A percentile compares a stretch with the other conserved stretches of the same genome.
Evolutionary conservation across 176 grass and related monocot species (phyloP).

Genomic region (Lolium multiflorum): DNA sequence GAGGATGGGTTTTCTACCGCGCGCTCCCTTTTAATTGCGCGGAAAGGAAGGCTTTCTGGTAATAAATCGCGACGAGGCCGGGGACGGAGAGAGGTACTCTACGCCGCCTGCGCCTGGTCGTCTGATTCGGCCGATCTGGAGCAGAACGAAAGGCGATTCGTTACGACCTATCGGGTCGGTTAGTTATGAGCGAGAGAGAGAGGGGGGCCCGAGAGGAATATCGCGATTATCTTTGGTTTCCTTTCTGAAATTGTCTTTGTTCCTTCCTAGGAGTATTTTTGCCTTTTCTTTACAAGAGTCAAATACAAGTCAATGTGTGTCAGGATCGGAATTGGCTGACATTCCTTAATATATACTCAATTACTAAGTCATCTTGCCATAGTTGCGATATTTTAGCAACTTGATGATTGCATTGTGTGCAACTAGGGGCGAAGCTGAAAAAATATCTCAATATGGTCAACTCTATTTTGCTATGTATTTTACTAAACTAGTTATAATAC

Average conservation of each 20-base stretch:
- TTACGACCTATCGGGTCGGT: background rate
- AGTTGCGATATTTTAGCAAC: no score
- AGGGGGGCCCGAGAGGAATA: background rate
- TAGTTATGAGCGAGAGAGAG: background rate
- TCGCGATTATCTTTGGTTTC: background rate
- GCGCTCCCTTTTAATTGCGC: constrained; percentile 20
- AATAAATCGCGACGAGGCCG: constrained; percentile 15
- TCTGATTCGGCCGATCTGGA: background rate
- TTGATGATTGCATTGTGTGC: no score
- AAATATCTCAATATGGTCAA: no score
- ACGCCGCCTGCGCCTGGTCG: background rate
- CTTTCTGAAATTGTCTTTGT: background rate
- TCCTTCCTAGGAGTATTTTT: background rate
- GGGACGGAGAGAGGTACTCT: background rate
- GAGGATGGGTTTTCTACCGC: constrained; percentile 18
- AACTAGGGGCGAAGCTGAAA: no score
- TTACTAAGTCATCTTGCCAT: no score
- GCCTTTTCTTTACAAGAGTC: no score
- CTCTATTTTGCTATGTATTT: no score
- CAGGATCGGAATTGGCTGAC: background rate
- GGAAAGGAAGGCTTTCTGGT: constrained; percentile 28
- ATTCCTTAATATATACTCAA: no score
- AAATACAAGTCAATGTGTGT: background rate
- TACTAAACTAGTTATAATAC: no score
- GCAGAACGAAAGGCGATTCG: background rate